A percentile compares a stretch with the other conserved stretches of the same genome.
These are phyloP conservation scores for Penicillium sp. DNA, from an alignment of 2,329 filamentous ascomycete species.

Conservation along the genomic window DNA sequence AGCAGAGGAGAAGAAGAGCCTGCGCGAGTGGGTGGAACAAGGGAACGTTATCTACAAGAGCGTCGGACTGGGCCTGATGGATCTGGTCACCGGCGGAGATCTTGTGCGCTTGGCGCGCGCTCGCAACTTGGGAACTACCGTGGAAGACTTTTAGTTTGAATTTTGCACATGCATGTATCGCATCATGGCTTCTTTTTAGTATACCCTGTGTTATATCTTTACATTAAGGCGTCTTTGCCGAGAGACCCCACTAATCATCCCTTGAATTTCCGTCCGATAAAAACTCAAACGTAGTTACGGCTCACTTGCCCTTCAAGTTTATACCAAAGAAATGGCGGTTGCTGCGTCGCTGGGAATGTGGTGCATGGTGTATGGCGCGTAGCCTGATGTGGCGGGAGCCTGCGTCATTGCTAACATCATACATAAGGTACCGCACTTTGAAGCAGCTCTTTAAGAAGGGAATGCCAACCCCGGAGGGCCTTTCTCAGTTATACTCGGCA, in stretches of 20 bases:
- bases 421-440: neutral
- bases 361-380: neutral
- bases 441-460: neutral
- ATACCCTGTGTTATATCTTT: slow-evolving; percentile 12
- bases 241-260: neutral
- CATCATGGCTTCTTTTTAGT: neutral
- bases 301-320: neutral
- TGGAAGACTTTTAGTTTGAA: slow-evolving; percentile 42
- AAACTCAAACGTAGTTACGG: neutral
- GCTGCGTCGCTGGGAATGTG: neutral
- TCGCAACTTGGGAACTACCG: slow-evolving; percentile 53
- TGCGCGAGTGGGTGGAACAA: slow-evolving; percentile 60
- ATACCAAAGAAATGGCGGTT: neutral
- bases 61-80: slow-evolving; percentile 67
- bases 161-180: neutral
- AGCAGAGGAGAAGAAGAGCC: slow-evolving; percentile 38
- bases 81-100: slow-evolving; percentile 62
- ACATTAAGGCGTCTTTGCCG: neutral
- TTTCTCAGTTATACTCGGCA: neutral
- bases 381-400: slow-evolving; percentile 1
- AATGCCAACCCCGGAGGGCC: neutral
- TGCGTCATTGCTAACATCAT: slow-evolving; percentile 7
- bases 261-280: neutral
- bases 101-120: slow-evolving; percentile 57
- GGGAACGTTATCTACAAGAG: slow-evolving; percentile 70